Evolutionary conservation across 176 grass and related monocot species (phyloP).

Genomic region (Sorghum bicolor): Sorghum_bicolor_NCBIv3 NC_012875.2:52137501-52138000

Average conservation of each 20-base stretch:
- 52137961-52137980: background rate
- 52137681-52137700: background rate
- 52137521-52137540: background rate
- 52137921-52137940: slow-evolving; percentile 26
- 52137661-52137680: too few species aligned
- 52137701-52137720: background rate
- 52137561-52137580: background rate
- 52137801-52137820: slow-evolving; percentile 22
- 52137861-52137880: slow-evolving; percentile 23
- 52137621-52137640: slow-evolving; percentile 24
- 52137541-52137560: too few species aligned
- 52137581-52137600: background rate
- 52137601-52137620: background rate
- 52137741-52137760: slow-evolving; percentile 29
- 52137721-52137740: slow-evolving; percentile 22
- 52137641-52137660: slow-evolving; percentile 21
- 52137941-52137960: background rate
- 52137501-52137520: background rate
- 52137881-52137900: slow-evolving; percentile 22
- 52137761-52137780: background rate
- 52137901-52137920: slow-evolving; percentile 15
- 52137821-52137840: background rate
- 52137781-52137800: background rate
- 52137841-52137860: background rate
- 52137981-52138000: background rate